Conservation (phyloP, 768 basidiomycete genomes). For the Filobasidium wieringae region DNA sequence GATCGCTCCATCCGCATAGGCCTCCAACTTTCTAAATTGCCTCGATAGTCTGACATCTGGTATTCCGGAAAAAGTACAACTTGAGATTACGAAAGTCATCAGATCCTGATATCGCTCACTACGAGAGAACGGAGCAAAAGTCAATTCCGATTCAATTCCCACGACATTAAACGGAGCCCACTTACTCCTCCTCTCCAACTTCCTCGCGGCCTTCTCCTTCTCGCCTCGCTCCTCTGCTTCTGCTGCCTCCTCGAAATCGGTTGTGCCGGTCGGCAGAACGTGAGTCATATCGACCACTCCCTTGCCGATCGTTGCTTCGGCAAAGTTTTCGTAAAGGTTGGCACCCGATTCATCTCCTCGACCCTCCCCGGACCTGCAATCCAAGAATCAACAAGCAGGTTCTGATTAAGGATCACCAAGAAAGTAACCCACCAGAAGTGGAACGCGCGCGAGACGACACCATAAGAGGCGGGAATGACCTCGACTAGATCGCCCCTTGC, state of each 20-base stretch:
- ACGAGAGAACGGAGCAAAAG: no score
- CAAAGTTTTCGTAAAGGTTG: constrained; percentile 41
- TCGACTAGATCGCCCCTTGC: constrained; percentile 94
- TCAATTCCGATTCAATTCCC: no score
- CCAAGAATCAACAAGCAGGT: no score
- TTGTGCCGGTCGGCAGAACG: constrained; percentile 26
- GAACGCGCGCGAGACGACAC: constrained; percentile 74
- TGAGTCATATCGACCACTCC: constrained; percentile 19
- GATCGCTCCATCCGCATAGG: no score
- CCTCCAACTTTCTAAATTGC: no score
- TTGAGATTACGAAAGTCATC: no score
- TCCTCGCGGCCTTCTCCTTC: constrained; percentile 11
- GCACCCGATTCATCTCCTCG: constrained; percentile 33
- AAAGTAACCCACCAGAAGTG: constrained; percentile 30
- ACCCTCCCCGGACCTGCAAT: constrained; percentile 37
- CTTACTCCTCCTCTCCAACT: constrained; percentile 8
- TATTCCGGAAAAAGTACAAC: no score
- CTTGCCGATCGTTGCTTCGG: constrained; percentile 37
- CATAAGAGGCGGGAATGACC: constrained; percentile 44
- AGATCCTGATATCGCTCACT: no score
- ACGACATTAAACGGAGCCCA: no score
- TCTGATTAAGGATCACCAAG: neutral
- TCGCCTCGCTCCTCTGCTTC: constrained; percentile 28
- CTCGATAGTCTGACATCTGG: no score
- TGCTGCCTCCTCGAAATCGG: constrained; percentile 30